Conservation (phyloP, 257 asterid species). For the Plantago elongata region DNA sequence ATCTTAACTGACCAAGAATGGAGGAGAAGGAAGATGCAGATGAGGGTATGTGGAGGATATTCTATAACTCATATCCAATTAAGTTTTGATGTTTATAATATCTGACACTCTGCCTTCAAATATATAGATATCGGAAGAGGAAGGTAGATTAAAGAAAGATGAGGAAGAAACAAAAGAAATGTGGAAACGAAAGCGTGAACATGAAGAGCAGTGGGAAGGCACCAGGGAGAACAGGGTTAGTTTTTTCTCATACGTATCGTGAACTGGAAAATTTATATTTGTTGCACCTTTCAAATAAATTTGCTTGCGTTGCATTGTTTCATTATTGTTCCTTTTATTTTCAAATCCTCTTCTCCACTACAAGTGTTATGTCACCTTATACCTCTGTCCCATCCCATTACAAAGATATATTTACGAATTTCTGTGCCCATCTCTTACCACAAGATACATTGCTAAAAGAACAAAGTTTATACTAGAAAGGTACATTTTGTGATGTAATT, state of each 20-base stretch:
- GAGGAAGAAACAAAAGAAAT: slow-evolving; percentile 96
- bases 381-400: no score
- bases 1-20: slow-evolving; percentile 96
- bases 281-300: no score
- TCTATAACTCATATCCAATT: slow-evolving; percentile 7
- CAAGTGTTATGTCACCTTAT: no score
- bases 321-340: neutral
- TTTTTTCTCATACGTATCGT: slow-evolving; percentile 14
- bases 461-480: no score
- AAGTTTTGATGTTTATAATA: neutral
- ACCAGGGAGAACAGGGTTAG: slow-evolving; percentile 93
- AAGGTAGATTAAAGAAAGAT: slow-evolving; percentile 97
- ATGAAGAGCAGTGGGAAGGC: slow-evolving; percentile 99
- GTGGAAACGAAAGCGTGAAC: slow-evolving; percentile 99
- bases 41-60: slow-evolving; percentile 62
- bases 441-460: no score
- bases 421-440: no score
- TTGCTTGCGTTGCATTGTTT: neutral
- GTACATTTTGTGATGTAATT: no score
- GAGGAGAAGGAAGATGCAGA: slow-evolving; percentile 99
- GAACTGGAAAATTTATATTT: neutral
- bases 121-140: slow-evolving; percentile 93
- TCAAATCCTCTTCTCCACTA: no score
- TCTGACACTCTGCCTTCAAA: slow-evolving; percentile 10
- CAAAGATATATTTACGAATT: no score